Base-by-base conservation (phyloP, 2,329 filamentous ascomycete genomes). In the Xylaria sp. region DNA sequence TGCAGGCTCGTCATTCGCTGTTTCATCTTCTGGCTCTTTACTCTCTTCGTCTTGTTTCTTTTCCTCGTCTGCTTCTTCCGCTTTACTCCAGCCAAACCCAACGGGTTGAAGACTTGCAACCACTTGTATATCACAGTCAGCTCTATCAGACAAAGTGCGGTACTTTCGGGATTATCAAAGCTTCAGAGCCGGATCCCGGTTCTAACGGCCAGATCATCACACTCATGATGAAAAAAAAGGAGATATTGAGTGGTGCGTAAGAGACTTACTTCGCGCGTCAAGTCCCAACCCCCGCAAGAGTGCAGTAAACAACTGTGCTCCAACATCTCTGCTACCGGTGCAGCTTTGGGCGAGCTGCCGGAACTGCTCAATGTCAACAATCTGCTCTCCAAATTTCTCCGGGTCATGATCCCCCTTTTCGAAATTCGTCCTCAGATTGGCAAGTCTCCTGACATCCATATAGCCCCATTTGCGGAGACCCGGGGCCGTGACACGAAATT, bases 391-490 rank as follows among this genome's bases (percentile, higher is more conserved):
- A 70, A 93, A 91, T 4, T 76, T 77, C 51, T 83, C 79, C 0
- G 80, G 73, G 65, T 94, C 82, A 59, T 85, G 77, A 0, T 79
- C 77, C 53, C 87, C 82, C 10, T 85, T 81, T 37, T 83, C 81
- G 72, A 88, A 91, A 0, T 84, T 86, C 37, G 87, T 86, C 5
- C 88, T 84, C 61, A 94, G 80, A n/a, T 86, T 83, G 66, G 91
- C 87, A 1, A 96, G 76, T 23, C 85, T 81, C 66, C 88, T 80
- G n/a, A 91, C 81, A 0, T 89, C 81, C 77, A 93, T 89, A 71
- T 97, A 97, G 0, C 94, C 94, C 70, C 84, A 82, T 76, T 97
- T 99, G n/a, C 92, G 83, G 19, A 97, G 70, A 0, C 90, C 91
- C 0, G 92, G 91, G 0, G 87, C 83, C 0, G 86, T 91, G 49